Base-by-base conservation (phyloP, 768 basidiomycete genomes). In the Russula abietina region DNA sequence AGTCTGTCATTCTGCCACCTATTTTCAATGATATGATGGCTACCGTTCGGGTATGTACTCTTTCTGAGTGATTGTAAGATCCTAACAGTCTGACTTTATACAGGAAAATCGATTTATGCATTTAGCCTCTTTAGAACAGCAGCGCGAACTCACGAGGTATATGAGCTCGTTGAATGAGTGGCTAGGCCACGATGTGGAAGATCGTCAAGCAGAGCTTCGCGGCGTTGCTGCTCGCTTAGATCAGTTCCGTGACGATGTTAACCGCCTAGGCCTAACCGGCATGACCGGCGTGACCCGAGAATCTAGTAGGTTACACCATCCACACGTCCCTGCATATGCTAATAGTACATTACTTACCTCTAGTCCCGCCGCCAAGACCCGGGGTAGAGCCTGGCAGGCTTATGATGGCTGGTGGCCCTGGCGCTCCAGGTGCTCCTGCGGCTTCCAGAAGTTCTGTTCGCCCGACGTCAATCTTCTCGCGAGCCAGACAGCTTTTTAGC, bases 31-130 rank as follows among this genome's bases (percentile, higher is more conserved):
- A 86, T 0, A 76, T 91, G 59, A 80, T 92, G 79, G 79, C 81
- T 48, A 79, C 91, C 60, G 73, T 89, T 28, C 75, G 88, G 60
- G 89, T 88, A 68, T 65, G 81, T 68, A 38, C n/a, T 24, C 32
- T 38, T 16, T 65, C 22, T 45, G 59, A 55, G 22, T 9, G 46
- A 39, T 53, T 17, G 57, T 22, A 22, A 26, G 7, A 7, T 19
- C 39, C 33, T 28, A 57, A 17, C 41, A 30, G 66, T 55, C 64
- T 67, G 57, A 55, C 57, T 57, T 24, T 55, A 22, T 50, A 3
- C 66, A 91, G 89, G 87, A 91, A 76, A 90, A 88, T 71, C 86
- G 86, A 3, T 73, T 83, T 6, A 87, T 87, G 0, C 87, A 89
- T 71, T 73, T 83, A 24, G 89, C 88, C 0, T 86, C 87, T 30